Conservation (phyloP, 257 asterid genomes). For the Vinca minor region DNA sequence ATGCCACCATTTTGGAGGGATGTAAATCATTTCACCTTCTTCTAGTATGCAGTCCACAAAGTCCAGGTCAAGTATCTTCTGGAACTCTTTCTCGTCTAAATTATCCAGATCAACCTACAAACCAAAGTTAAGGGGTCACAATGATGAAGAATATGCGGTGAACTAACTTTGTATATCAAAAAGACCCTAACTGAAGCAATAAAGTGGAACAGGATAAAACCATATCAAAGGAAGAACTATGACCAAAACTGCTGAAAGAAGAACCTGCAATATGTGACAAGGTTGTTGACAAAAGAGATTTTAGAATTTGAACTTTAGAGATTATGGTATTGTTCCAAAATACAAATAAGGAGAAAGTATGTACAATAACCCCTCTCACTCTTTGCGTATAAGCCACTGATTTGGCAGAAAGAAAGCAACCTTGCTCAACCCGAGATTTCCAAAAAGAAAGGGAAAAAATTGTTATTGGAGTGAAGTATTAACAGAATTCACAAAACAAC, state of each 20-base stretch:
- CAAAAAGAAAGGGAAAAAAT: background rate
- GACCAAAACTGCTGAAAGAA: background rate
- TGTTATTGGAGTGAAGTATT: too few species aligned
- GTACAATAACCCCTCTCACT: background rate
- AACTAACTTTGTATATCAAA: background rate
- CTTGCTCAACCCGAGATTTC: too few species aligned
- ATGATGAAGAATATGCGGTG: background rate
- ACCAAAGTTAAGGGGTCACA: background rate
- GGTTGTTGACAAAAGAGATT: background rate
- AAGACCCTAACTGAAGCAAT: background rate
- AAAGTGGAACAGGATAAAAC: background rate
- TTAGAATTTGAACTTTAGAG: background rate
- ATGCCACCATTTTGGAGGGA: constrained; percentile 99
- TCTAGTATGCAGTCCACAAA: constrained; percentile 84
- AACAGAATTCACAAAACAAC: too few species aligned
- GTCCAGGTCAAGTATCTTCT: constrained; percentile 49
- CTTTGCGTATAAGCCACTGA: background rate
- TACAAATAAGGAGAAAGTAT: background rate
- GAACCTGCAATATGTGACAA: background rate
- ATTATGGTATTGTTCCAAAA: background rate
- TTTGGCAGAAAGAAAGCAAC: background rate
- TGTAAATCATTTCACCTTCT: constrained; percentile 98
- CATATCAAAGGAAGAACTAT: background rate
- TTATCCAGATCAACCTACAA: constrained; percentile 90
- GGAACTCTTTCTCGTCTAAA: constrained; percentile 58